Evolutionary conservation across 805 yeast genomes (phyloP).

Genomic region (Candida ulmi): DNA sequence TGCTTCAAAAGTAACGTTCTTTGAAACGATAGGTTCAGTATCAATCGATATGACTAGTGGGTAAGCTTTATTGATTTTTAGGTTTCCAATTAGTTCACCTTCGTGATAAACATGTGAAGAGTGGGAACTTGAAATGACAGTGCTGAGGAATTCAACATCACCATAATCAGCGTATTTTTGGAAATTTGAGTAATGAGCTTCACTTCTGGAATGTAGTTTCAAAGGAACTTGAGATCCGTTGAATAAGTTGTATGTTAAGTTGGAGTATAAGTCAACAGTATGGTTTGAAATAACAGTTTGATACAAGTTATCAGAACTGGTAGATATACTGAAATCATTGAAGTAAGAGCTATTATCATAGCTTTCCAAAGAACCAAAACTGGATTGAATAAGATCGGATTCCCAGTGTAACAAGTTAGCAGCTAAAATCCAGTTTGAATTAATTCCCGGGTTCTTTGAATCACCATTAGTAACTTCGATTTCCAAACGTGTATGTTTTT

Average conservation of each 20-base stretch:
- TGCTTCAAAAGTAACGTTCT: constrained; percentile 13
- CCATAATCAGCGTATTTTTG: constrained; percentile 36
- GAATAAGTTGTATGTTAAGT: constrained; percentile 12
- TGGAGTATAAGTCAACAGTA: constrained; percentile 10
- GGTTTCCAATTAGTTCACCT: constrained; percentile 6
- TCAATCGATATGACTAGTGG: constrained; percentile 13
- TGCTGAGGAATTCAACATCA: constrained; percentile 27
- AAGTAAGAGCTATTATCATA: constrained; percentile 22
- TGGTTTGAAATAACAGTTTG: constrained; percentile 18
- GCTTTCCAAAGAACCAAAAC: constrained; percentile 32
- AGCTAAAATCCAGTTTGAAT: constrained; percentile 54
- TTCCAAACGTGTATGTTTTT: constrained; percentile 31
- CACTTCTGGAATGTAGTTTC: constrained; percentile 16
- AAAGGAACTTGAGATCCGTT: constrained; percentile 19
- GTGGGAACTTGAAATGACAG: constrained; percentile 13
- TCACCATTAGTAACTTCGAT: constrained; percentile 52
- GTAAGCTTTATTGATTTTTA: constrained; percentile 11
- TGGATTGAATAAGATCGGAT: constrained; percentile 30
- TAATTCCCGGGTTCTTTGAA: constrained; percentile 19
- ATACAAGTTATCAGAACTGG: constrained; percentile 13
- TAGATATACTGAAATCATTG: constrained; percentile 3
- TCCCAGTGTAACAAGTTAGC: constrained; percentile 55
- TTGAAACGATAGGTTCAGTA: constrained; percentile 10
- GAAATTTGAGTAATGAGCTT: constrained; percentile 31
- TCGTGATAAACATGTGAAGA: constrained; percentile 11